Percentiles rank a stretch among this genome's conserved stretches.
phyloP scores from a whole-genome alignment of 163 green algal species.

The Trebouxia gelatinosa region DNA sequence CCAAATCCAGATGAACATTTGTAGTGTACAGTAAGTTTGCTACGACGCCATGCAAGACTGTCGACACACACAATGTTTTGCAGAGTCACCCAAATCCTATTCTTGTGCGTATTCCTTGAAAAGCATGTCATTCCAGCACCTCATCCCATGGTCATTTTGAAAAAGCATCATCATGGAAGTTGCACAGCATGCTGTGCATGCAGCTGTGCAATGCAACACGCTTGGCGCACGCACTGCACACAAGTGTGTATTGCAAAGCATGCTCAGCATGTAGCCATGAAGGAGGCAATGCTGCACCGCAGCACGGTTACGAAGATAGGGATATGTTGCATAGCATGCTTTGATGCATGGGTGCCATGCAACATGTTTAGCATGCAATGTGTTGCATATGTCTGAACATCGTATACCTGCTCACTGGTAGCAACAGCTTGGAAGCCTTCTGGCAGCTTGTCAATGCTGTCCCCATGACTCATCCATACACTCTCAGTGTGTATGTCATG shows the following conservation, averaged over 20 bases:
- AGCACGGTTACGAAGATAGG: background rate
- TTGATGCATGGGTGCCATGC: no score
- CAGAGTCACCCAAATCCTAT: no score
- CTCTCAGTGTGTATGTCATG: slow-evolving; percentile 39
- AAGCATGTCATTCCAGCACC: no score
- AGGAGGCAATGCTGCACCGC: background rate
- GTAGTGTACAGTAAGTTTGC: background rate
- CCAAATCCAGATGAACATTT: background rate
- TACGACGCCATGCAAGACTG: background rate
- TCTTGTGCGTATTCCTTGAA: no score
- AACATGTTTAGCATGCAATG: no score
- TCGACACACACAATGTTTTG: background rate
- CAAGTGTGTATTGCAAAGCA: background rate
- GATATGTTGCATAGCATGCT: no score
- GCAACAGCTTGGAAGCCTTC: slow-evolving; percentile 84
- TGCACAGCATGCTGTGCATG: no score
- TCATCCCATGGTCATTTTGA: no score
- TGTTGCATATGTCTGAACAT: background rate
- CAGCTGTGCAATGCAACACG: no score
- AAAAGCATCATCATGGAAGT: no score
- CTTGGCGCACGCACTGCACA: no score
- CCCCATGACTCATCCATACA: slow-evolving; percentile 99
- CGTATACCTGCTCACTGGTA: slow-evolving; percentile 68
- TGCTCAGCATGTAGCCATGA: no score
- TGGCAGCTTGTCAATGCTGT: slow-evolving; percentile 87